Base-by-base conservation (phyloP, 1,284 basidiomycete genomes). In the Moniliophthora roreri region DNA sequence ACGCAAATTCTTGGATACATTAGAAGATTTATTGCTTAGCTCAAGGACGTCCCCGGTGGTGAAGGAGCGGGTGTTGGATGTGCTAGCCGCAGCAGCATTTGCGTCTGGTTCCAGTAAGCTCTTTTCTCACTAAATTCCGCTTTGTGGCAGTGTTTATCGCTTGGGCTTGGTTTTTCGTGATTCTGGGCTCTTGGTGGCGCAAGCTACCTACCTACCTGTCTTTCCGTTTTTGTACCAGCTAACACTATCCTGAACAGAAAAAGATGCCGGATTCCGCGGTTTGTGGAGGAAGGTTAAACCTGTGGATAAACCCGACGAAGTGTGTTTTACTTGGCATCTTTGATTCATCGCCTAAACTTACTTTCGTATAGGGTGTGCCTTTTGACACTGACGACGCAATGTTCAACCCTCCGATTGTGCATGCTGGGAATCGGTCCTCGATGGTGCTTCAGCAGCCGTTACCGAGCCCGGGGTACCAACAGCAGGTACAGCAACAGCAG, bases 381-480 rank as follows among this genome's bases (percentile, higher is more conserved):
- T 84, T 91, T 56, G 82, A 90, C 59, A 80, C 77, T 1, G 82
- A 85, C 15, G 89, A 91, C 57, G 77, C 82, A 0, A 89, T 91
- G 84, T 86, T 91, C 62, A 85, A 80, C 59, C 87, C 87, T 0
- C 83, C 84, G 44, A 38, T 20, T 57, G 63, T 46, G 69, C 69
- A 24, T 21, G 18, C 41, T 40, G 16, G 24, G 40, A 15, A 13
- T 32, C 44, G n/a, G n/a, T 46, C 28, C 37, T 32, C 16, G 18
- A 36, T 32, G 37, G 38, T 10, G 23, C 20, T n/a, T 11, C 34
- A 11, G 24, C 26, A 42, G 35, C 34, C 45, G 16, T 15, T 28
- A 11, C n/a, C n/a, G 7, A 18, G 45, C n/a, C 41, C 40, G 13
- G 28, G 28, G 11, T 32, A 11, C 28, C 28, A 32, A 32, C 28